Conservation (phyloP, 306 rosid genomes). For the Cercis canadensis region DNA sequence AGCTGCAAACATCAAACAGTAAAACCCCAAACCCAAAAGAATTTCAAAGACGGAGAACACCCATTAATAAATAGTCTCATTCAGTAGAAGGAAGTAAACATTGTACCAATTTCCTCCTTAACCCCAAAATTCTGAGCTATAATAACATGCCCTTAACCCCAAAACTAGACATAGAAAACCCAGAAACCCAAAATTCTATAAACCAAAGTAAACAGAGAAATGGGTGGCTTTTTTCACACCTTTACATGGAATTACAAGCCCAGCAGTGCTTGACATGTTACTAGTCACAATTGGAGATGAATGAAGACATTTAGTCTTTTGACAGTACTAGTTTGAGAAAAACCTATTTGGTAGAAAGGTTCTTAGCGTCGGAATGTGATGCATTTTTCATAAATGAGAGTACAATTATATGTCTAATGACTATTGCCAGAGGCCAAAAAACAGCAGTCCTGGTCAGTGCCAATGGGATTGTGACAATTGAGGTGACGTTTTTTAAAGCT, state of each 20-base stretch:
- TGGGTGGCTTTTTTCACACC: conserved; percentile 3
- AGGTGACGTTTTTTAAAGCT: too few relatives aligned
- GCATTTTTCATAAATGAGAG: background rate
- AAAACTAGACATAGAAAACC: too few relatives aligned
- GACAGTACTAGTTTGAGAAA: background rate
- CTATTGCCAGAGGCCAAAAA: too few relatives aligned
- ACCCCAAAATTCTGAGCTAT: background rate
- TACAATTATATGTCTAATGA: too few relatives aligned
- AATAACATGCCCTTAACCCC: too few relatives aligned
- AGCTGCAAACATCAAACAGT: conserved; percentile 14
- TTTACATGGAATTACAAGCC: conserved; percentile 37
- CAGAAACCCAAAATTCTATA: background rate
- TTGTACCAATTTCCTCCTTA: too few relatives aligned
- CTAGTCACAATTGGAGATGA: background rate
- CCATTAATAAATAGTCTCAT: too few relatives aligned
- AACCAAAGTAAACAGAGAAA: background rate
- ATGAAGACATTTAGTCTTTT: background rate
- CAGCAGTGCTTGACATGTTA: conserved; percentile 31
- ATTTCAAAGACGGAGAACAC: background rate
- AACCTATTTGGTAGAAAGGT: background rate
- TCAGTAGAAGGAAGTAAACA: too few relatives aligned
- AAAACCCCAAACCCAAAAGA: background rate
- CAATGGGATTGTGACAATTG: too few relatives aligned
- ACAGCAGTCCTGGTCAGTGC: too few relatives aligned
- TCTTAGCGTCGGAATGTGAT: background rate